Base-by-base conservation (phyloP, 371 early-diverging fungal species). In the Mycotypha africana region DNA sequence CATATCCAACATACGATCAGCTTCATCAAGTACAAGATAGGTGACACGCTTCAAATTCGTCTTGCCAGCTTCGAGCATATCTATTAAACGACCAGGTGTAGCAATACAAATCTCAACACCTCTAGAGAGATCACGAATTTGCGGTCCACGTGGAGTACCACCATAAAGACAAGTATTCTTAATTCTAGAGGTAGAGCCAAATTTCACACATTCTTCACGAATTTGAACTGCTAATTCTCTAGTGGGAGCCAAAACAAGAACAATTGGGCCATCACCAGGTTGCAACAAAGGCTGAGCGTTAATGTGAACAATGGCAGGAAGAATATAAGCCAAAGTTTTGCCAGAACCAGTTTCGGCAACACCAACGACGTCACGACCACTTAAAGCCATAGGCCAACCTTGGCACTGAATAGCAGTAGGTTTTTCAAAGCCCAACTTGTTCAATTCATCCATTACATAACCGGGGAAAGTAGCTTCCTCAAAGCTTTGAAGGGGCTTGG, bases 331-430 rank as follows among this genome's bases (percentile, higher is more conserved):
- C 7, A 99, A 73, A 2, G 99, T 99, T 68, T 99, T 99, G 26
- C 99, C 99, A 35, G 94, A 94, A 50, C 99, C 99, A 17, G 99
- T 99, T 58, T 93, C 89, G 14, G 99, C 99, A 53, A 99, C 88
- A 53, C 95, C 95, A 24, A 99, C 98, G 67, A 99, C 89, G 70
- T 99, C 97, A 48, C 97, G 82, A 47, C 99, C 99, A 35, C 86
- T 86, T 28, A 99, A 82, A 11, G 99, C 98, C 97, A 97, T 97
- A 9, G 99, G 98, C 98, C 98, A 98, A 41, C 99, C 99, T 67
- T 99, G 99, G 20, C 94, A 87, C 76, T 99, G 99, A 59, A 99
- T 99, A 28, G 97, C 76, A 1, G 99, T 99, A 23, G 99, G 99
- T 4, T 71, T 68, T 19, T 75, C 69, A 74, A 95, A 99, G 1